Conservation (phyloP, 139 green algal genomes). For the Coelastrella sp. region DNA sequence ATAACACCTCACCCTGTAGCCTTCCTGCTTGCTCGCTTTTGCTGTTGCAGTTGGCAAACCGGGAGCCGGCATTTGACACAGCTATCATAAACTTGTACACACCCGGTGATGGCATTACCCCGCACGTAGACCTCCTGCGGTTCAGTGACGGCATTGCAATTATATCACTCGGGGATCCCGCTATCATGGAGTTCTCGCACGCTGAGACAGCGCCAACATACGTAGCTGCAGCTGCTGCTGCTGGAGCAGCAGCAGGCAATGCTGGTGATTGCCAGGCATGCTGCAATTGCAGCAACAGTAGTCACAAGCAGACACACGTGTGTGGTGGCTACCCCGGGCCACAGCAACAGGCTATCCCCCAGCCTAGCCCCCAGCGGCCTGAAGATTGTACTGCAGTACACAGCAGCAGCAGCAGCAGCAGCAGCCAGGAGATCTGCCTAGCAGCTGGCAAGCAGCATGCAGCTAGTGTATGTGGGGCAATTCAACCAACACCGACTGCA, state of each 20-base stretch:
- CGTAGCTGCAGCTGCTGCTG: background rate
- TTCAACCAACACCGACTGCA: too few relatives aligned
- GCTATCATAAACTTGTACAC: slow-evolving; percentile 65
- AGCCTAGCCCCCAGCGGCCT: too few relatives aligned
- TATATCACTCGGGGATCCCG: slow-evolving; percentile 33
- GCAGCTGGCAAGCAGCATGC: too few relatives aligned
- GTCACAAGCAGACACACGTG: too few relatives aligned
- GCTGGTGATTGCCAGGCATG: background rate
- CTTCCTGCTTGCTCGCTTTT: background rate
- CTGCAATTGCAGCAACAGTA: background rate
- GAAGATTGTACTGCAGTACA: too few relatives aligned
- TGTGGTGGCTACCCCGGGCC: too few relatives aligned
- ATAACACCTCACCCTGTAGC: background rate
- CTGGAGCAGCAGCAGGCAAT: background rate
- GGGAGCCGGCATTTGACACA: slow-evolving; percentile 45
- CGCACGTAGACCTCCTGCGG: slow-evolving; percentile 62
- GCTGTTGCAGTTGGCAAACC: background rate
- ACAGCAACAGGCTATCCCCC: too few relatives aligned
- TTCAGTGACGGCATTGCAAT: slow-evolving; percentile 56
- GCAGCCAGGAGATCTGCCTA: too few relatives aligned
- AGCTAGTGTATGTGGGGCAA: too few relatives aligned
- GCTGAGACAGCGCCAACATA: background rate
- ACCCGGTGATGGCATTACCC: slow-evolving; percentile 57
- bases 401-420: too few relatives aligned
- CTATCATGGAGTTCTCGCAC: slow-evolving; percentile 48